These are phyloP conservation scores for Penicillium sp. DNA, from an alignment of 2,329 filamentous ascomycete genomes.

Conservation along the genomic window DNA sequence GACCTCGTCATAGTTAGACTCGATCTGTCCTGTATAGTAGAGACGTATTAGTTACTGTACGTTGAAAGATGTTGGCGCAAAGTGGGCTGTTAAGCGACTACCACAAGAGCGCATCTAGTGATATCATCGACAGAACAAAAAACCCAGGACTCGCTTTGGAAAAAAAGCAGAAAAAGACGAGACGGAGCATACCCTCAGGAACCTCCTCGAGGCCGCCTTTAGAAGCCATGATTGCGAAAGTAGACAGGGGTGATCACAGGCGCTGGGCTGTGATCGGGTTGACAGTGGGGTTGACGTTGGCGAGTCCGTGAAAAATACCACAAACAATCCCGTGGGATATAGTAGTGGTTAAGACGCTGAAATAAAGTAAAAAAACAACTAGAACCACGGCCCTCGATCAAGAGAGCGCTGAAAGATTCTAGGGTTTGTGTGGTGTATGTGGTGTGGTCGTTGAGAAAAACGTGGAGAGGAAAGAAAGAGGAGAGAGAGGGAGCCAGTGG, in stretches of 20 bases:
- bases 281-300: constrained; percentile 26
- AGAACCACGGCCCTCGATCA: constrained; percentile 33
- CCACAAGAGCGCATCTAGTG: constrained; percentile 1
- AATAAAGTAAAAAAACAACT: constrained; percentile 20
- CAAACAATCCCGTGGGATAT: constrained; percentile 29
- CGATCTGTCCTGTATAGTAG: constrained; percentile 78
- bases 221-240: constrained; percentile 89
- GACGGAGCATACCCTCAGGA: constrained; percentile 72
- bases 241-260: constrained; percentile 61
- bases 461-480: constrained; percentile 19
- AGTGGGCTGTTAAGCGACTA: not conserved
- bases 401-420: constrained; percentile 31
- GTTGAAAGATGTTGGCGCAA: constrained; percentile 4
- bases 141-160: not conserved
- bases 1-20: constrained; percentile 99
- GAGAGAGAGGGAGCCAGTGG: constrained; percentile 17
- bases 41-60: constrained; percentile 10
- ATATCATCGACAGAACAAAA: constrained; percentile 3
- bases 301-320: constrained; percentile 24
- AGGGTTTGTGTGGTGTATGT: constrained; percentile 20
- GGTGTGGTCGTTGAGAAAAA: constrained; percentile 20
- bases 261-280: constrained; percentile 67
- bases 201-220: constrained; percentile 99
- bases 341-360: constrained; percentile 23
- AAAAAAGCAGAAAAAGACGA: not conserved